Percentiles rank a stretch among this genome's conserved stretches.
Conservation (phyloP, 495 filamentous ascomycete species). For the Pyrenula aspistea region DNA sequence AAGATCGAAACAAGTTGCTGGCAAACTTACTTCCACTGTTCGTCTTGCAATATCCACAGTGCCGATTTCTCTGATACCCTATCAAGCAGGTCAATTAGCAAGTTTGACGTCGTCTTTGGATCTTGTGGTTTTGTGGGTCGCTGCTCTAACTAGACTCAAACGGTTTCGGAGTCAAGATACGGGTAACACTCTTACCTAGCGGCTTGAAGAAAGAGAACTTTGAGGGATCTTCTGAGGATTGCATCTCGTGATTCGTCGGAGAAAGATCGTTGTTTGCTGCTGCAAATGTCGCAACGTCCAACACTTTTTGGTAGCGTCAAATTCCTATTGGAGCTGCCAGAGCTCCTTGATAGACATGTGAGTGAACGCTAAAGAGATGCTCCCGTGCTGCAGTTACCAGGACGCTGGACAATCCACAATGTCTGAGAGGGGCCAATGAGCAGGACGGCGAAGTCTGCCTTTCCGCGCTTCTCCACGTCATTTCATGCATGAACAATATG, state of each 20-base stretch:
- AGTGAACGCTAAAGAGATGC: not conserved
- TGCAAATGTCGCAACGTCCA: too few species aligned
- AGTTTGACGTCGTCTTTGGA: not conserved
- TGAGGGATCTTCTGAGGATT: conserved; percentile 7
- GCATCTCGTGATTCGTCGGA: conserved; percentile 5
- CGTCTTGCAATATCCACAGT: conserved; percentile 46
- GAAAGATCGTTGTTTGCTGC: too few species aligned
- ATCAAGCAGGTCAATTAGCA: not conserved
- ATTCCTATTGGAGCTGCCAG: not conserved
- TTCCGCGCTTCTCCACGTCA: not conserved
- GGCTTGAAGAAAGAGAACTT: conserved; percentile 2
- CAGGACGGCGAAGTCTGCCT: not conserved
- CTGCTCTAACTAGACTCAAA: not conserved
- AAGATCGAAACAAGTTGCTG: too few species aligned
- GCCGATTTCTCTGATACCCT: conserved; percentile 36
- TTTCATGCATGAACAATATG: not conserved
- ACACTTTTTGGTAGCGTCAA: too few species aligned
- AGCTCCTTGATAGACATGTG: not conserved
- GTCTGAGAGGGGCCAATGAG: not conserved
- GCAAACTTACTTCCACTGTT: conserved; percentile 35
- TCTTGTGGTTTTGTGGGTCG: too few species aligned
- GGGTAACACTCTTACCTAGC: not conserved
- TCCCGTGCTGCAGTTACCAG: not conserved
- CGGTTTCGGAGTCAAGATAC: not conserved
- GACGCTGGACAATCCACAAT: not conserved